Conservation (phyloP, 2,329 filamentous ascomycete genomes). For the Fusarium abutilonis region DNA sequence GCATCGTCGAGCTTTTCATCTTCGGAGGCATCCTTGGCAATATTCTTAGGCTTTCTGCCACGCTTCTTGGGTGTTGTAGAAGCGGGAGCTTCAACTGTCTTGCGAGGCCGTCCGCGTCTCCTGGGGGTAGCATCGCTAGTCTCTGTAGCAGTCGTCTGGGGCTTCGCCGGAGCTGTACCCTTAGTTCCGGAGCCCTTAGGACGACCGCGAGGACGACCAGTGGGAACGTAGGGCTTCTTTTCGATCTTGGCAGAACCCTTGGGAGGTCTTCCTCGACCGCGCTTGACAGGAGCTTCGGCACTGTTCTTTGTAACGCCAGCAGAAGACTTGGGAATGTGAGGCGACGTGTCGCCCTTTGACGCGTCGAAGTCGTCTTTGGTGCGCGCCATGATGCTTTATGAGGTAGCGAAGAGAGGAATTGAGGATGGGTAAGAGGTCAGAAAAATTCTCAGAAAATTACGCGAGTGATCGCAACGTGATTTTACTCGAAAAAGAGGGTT, state of each 20-base stretch:
- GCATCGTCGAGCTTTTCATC: constrained; percentile 11
- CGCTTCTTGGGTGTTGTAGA: constrained; percentile 40
- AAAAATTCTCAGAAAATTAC: constrained; percentile 31
- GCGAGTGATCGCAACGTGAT: constrained; percentile 1
- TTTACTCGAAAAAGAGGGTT: neutral
- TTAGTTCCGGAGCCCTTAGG: constrained; percentile 55
- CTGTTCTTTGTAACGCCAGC: constrained; percentile 54
- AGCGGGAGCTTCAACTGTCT: constrained; percentile 23
- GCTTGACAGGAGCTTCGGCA: constrained; percentile 51
- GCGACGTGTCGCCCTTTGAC: constrained; percentile 30
- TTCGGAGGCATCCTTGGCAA: constrained; percentile 27
- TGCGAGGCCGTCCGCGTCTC: constrained; percentile 47
- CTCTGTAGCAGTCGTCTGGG: constrained; percentile 10
- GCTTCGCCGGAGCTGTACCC: constrained; percentile 10
- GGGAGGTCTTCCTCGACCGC: constrained; percentile 55
- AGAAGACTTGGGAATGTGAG: constrained; percentile 44
- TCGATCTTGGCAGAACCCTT: constrained; percentile 40
- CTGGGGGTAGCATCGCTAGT: constrained; percentile 25
- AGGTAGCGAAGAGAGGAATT: neutral
- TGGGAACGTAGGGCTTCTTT: constrained; percentile 50
- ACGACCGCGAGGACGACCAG: constrained; percentile 60
- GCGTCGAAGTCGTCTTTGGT: constrained; percentile 47
- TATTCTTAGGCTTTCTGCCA: constrained; percentile 47
- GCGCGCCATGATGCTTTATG: constrained; percentile 45
- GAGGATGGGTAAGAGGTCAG: neutral